Percentiles rank a stretch among this genome's conserved stretches.
Conservation (phyloP, 1,284 basidiomycete species). For the Ustilago trichophora region DNA sequence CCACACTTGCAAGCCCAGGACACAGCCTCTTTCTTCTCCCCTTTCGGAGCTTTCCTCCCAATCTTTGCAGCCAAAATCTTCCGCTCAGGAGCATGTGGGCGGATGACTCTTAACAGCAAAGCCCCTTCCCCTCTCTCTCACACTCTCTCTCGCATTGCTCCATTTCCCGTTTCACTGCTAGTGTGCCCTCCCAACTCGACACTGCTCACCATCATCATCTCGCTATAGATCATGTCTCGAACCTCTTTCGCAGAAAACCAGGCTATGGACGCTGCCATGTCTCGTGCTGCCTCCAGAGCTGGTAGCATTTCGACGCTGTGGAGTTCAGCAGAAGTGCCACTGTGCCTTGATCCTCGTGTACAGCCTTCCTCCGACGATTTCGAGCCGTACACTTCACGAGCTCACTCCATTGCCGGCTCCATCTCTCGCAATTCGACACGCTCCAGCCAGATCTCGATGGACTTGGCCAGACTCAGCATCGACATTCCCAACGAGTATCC, state of each 20-base stretch:
- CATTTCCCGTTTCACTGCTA: too few relatives aligned
- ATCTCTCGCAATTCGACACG: slow-evolving; percentile 13
- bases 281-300: slow-evolving; percentile 27
- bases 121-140: not conserved
- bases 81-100: slow-evolving; percentile 8
- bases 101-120: not conserved
- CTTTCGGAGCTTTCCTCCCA: too few relatives aligned
- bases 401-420: slow-evolving; percentile 10
- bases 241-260: slow-evolving; percentile 18
- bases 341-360: slow-evolving; percentile 51
- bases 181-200: too few relatives aligned
- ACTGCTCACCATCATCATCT: not conserved
- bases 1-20: too few relatives aligned
- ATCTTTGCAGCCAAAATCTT: too few relatives aligned
- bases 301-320: slow-evolving; percentile 54
- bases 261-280: slow-evolving; percentile 21
- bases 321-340: slow-evolving; percentile 58
- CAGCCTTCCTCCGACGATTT: slow-evolving; percentile 3
- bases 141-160: not conserved
- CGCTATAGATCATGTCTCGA: slow-evolving; percentile 7
- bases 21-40: too few relatives aligned
- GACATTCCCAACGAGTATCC: slow-evolving; percentile 42
- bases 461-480: slow-evolving; percentile 36
- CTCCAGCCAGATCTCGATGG: slow-evolving; percentile 28
- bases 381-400: not conserved